Evolutionary conservation across 1,284 basidiomycete species (phyloP).

Genomic region (Ganoderma lucidum): DNA sequence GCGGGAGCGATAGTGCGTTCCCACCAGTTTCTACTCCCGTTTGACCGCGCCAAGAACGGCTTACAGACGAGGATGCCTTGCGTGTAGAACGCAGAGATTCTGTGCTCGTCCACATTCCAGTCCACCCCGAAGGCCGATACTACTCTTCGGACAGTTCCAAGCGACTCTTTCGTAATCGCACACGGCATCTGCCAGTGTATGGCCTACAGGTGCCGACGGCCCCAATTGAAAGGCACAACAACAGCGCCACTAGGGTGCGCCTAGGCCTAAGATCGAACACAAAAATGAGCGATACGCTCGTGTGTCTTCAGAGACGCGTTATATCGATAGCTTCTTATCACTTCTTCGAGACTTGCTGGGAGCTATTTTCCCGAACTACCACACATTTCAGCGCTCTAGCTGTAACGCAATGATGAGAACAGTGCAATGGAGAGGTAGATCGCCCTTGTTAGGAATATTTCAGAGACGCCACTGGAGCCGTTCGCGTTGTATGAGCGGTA

Average conservation of each 20-base stretch:
- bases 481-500: background rate
- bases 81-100: background rate
- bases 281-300: conserved; percentile 1
- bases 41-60: background rate
- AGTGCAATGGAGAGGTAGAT: background rate
- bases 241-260: conserved; percentile 9
- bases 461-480: background rate
- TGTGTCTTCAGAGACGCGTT: background rate
- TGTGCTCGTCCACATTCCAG: background rate
- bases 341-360: background rate
- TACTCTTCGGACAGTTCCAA: background rate
- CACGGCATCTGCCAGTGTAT: background rate
- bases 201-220: background rate
- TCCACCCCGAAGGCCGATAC: background rate
- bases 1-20: background rate
- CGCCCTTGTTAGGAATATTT: background rate
- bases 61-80: background rate
- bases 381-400: background rate
- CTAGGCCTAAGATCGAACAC: background rate
- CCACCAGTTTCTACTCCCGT: background rate
- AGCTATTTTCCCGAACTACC: background rate
- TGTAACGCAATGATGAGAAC: background rate
- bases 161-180: background rate
- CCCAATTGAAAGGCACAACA: background rate
- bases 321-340: background rate